phyloP scores from a whole-genome alignment of 306 rosid genomes.

The Carpinus viminea region DNA sequence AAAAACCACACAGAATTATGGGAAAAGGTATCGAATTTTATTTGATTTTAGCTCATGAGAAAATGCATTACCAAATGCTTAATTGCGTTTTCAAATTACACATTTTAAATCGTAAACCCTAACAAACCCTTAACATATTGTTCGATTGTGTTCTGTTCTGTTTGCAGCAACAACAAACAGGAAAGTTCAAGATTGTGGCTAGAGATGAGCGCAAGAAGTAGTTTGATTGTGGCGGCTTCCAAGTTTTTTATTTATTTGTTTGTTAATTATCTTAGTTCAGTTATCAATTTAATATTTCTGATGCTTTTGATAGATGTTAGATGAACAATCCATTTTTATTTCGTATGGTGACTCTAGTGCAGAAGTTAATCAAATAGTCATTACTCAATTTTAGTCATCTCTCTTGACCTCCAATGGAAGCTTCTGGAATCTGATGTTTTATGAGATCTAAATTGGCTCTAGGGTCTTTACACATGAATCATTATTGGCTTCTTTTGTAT shows the following conservation, averaged over 20 bases:
- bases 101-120: no score
- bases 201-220: constrained; percentile 37
- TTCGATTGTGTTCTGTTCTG: constrained; percentile 20
- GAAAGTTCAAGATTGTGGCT: constrained; percentile 87
- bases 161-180: constrained; percentile 85
- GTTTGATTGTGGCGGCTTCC: constrained; percentile 18
- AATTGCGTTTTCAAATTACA: no score
- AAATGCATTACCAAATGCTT: no score
- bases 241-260: not conserved
- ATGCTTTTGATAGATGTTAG: not conserved
- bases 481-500: no score
- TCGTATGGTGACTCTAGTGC: no score
- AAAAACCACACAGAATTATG: constrained; percentile 58
- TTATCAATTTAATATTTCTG: not conserved
- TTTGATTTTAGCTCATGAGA: not conserved
- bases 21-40: constrained; percentile 50
- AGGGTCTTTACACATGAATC: no score
- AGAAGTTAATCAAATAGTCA: not conserved
- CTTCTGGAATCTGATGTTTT: no score
- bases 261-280: not conserved
- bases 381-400: no score
- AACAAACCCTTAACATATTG: not conserved
- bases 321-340: not conserved
- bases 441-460: no score
- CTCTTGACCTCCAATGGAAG: no score